Evolutionary conservation across 257 asterid species (phyloP).

Genomic region (Lavandula angustifolia): DNA sequence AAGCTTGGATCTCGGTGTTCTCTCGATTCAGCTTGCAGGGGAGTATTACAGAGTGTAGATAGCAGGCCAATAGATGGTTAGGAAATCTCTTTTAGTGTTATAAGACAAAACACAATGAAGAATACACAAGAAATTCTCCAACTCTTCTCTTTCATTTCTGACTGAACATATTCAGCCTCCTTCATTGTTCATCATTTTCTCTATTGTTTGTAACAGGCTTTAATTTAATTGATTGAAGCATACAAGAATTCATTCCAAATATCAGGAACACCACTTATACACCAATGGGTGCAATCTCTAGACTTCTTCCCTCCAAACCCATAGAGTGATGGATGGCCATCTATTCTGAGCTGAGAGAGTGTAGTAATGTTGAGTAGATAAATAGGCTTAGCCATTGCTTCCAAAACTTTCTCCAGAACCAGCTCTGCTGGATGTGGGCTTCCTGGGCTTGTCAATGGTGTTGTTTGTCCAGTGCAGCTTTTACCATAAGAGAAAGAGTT

Average conservation of each 20-base stretch:
- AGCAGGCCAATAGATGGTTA: too few relatives aligned
- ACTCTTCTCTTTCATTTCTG: too few relatives aligned
- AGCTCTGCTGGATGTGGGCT: constrained; percentile 42
- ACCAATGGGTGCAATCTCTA: constrained; percentile 51
- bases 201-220: too few relatives aligned
- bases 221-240: constrained; percentile 10
- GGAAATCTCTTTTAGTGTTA: too few relatives aligned
- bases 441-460: constrained; percentile 31
- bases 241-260: constrained; percentile 42
- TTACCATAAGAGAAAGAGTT: not conserved
- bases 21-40: too few relatives aligned
- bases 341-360: constrained; percentile 43
- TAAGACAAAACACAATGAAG: too few relatives aligned
- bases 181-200: too few relatives aligned
- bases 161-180: too few relatives aligned
- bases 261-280: constrained; percentile 50
- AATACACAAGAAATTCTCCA: too few relatives aligned
- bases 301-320: constrained; percentile 34
- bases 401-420: constrained; percentile 41
- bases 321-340: constrained; percentile 50
- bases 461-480: constrained; percentile 30
- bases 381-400: constrained; percentile 35
- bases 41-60: too few relatives aligned
- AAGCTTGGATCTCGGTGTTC: too few relatives aligned
- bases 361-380: constrained; percentile 29